Percentiles rank a stretch among this genome's conserved stretches.
Conservation (phyloP, 2,329 filamentous ascomycete species). For the Xylaria sp. region DNA sequence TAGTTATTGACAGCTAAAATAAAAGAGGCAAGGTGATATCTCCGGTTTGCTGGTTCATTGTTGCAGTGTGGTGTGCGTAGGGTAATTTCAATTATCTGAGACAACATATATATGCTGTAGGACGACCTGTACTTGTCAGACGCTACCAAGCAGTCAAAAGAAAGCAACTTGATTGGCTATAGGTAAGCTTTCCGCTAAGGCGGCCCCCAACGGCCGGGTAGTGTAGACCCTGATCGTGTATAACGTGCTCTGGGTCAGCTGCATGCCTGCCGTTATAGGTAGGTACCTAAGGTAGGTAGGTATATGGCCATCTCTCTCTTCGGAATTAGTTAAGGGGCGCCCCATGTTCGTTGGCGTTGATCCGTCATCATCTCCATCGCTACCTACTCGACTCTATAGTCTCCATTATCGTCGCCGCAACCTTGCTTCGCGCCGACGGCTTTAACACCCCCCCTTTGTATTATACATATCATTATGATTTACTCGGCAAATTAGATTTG, state of each 20-base stretch:
- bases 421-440: constrained; percentile 10
- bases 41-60: background rate
- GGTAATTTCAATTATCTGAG: constrained; percentile 4
- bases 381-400: constrained; percentile 9
- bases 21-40: too few relatives aligned
- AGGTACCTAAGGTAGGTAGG: background rate
- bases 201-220: constrained; percentile 3
- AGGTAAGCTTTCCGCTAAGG: background rate
- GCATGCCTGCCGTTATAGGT: constrained; percentile 9
- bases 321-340: constrained; percentile 13
- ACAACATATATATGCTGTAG: background rate
- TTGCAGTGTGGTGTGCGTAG: background rate
- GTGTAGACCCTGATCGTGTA: constrained; percentile 3
- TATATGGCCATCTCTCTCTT: background rate
- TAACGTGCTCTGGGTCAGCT: constrained; percentile 4
- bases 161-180: background rate
- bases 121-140: background rate
- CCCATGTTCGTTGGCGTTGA: background rate
- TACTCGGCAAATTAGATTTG: constrained; percentile 3
- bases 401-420: constrained; percentile 4
- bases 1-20: too few relatives aligned
- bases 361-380: constrained; percentile 15
- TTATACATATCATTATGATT: constrained; percentile 13
- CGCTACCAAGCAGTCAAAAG: background rate
- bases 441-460: constrained; percentile 5